Evolutionary conservation across 2,329 filamentous ascomycete genomes (phyloP).

Genomic region (Byssoonygena ceratinophila): DNA sequence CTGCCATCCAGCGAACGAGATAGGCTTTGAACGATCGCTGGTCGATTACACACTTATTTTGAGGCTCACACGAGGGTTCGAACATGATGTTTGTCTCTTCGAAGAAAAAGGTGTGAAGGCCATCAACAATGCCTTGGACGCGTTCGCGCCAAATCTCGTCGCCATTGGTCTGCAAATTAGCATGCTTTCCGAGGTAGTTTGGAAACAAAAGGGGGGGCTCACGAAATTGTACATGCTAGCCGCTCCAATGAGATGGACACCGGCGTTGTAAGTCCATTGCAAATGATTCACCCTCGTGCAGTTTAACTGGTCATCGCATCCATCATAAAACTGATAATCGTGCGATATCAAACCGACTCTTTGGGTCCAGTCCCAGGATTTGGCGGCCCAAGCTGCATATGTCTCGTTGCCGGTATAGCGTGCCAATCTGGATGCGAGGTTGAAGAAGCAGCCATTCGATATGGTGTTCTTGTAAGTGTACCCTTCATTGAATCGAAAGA

Average conservation of each 20-base stretch:
- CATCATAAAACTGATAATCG: conserved; percentile 42
- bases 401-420: conserved; percentile 31
- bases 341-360: conserved; percentile 37
- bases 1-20: conserved; percentile 54
- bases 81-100: conserved; percentile 43
- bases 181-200: neutral
- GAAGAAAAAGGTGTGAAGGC: conserved; percentile 44
- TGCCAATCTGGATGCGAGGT: conserved; percentile 37
- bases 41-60: conserved; percentile 54
- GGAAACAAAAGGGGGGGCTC: conserved; percentile 19
- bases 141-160: conserved; percentile 45
- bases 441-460: conserved; percentile 44
- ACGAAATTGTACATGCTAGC: conserved; percentile 59
- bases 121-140: conserved; percentile 46
- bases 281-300: conserved; percentile 52
- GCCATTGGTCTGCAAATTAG: conserved; percentile 32
- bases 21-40: conserved; percentile 65
- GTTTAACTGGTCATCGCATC: conserved; percentile 43
- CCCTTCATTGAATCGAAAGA: conserved; percentile 48
- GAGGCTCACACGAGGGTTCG: conserved; percentile 57
- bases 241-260: conserved; percentile 48
- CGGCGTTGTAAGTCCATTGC: conserved; percentile 58
- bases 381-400: conserved; percentile 32
- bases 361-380: conserved; percentile 28
- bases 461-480: conserved; percentile 45